Conservation (phyloP, 2,329 filamentous ascomycete genomes). For the Sphaerulina vaccinii region DNA sequence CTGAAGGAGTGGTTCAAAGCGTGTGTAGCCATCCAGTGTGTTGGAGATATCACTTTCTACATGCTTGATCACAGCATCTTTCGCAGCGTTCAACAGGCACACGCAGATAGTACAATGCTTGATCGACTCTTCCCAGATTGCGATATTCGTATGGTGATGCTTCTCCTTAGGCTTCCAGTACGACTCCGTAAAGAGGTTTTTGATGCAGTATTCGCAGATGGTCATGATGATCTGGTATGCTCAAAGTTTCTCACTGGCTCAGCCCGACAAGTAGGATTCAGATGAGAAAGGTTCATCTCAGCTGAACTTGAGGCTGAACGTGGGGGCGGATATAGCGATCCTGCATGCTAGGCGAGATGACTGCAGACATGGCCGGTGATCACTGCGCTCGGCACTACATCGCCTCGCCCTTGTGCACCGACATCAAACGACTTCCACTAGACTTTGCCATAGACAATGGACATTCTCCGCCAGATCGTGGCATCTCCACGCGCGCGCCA, state of each 20-base stretch:
- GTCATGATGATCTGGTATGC: too few relatives aligned
- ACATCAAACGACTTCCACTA: too few relatives aligned
- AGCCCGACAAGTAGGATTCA: too few relatives aligned
- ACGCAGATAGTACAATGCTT: background rate
- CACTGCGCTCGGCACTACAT: too few relatives aligned
- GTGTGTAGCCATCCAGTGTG: background rate
- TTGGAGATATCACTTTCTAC: background rate
- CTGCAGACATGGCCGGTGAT: too few relatives aligned
- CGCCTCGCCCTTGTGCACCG: too few relatives aligned
- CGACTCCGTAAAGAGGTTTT: background rate
- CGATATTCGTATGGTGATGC: background rate
- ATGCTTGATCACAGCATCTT: background rate
- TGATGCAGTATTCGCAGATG: background rate
- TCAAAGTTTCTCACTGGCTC: too few relatives aligned
- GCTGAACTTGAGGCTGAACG: too few relatives aligned
- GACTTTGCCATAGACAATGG: slow-evolving; percentile 17
- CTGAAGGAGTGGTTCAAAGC: background rate
- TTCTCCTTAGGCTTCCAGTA: background rate
- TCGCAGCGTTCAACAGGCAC: background rate
- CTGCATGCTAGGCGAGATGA: too few relatives aligned
- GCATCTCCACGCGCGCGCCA: slow-evolving; percentile 82
- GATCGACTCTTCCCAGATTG: background rate
- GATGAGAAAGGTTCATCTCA: too few relatives aligned
- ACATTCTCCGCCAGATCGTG: slow-evolving; percentile 81
- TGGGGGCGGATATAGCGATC: too few relatives aligned